Evolutionary conservation across 2,329 filamentous ascomycete genomes (phyloP), one percentile per base, ranked within the genome.

Genomic region (Epicoccum sorghinum): DNA sequence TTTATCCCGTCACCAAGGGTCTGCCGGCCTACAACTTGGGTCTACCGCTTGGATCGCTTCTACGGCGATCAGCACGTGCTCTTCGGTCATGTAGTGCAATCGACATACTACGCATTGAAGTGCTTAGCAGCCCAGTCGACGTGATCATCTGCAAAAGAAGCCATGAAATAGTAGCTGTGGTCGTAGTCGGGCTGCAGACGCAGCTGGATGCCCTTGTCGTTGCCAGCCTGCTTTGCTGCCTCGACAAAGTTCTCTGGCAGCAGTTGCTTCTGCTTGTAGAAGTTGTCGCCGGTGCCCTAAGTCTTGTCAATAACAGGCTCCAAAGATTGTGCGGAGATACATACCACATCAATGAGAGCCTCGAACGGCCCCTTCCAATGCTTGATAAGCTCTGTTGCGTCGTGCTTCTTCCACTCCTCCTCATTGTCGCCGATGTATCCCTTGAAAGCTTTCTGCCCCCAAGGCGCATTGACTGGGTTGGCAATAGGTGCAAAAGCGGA

Each of bases 141-240:
- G 77, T 99, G 95, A 66, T 98, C 93, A 69, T 90, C 88, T 38
- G 89, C 85, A 74, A 99, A 99, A 13, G 86, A 87, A 32, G 93
- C 88, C 81, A 99, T 96, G 77, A 96, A 97, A 78, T 87, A 99
- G 80, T 99, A 99, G 59, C 91, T 96, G 79, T 99, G 95, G 75
- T 99, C 95, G 72, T 99, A 98, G 58, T 87, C 92, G 59, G 89
- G 83, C 73, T 96, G 93, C 80, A 93, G 95, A 68, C 93, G 85
- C 60, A 98, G 78, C 48, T 85, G 85, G 59, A 97, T 78, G 8
- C 89, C 90, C 55, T 85, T 81, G 57, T 81, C 78, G 47, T 91
- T 82, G 18, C 91, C 91, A 24, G 86, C 84, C 62, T 89, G 87
- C 78, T 90, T 87, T 55, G 88, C 91, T 10, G 90, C 93, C 67